Conservation (phyloP, 2,329 filamentous ascomycete species). For the Tympanopsis confertula region DNA sequence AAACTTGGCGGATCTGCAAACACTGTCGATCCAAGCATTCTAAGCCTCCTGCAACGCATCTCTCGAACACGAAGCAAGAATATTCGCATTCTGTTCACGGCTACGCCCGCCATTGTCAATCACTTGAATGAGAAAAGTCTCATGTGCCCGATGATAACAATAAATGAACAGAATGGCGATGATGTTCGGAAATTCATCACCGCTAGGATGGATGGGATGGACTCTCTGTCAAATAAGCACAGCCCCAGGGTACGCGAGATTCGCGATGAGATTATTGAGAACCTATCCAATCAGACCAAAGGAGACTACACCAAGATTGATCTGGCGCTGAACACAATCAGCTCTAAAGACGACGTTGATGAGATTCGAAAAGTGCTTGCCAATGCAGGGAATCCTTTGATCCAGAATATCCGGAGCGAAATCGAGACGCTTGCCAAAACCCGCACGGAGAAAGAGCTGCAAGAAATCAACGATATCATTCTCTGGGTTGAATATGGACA, state of each 20-base stretch:
- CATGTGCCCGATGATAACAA: constrained; percentile 9
- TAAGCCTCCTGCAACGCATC: constrained; percentile 12
- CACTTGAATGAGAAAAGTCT: constrained; percentile 6
- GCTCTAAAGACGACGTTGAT: constrained; percentile 19
- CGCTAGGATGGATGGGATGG: constrained; percentile 16
- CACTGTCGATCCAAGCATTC: constrained; percentile 7
- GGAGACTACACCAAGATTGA: constrained; percentile 18
- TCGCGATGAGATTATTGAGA: constrained; percentile 15
- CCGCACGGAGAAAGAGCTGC: constrained; percentile 18
- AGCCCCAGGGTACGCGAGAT: constrained; percentile 15
- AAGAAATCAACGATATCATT: constrained; percentile 24
- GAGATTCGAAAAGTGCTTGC: constrained; percentile 17
- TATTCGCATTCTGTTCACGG: constrained; percentile 12
- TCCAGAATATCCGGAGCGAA: constrained; percentile 18
- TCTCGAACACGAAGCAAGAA: constrained; percentile 7
- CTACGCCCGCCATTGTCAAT: constrained; percentile 8
- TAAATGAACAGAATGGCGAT: constrained; percentile 11
- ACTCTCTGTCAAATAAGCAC: constrained; percentile 12
- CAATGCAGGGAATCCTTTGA: constrained; percentile 14
- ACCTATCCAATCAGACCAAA: constrained; percentile 12
- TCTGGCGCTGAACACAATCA: constrained; percentile 16
- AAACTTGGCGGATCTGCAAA: constrained; percentile 11
- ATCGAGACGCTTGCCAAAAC: constrained; percentile 16
- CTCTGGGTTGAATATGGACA: constrained; percentile 17
- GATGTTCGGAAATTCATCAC: constrained; percentile 18